Percentiles rank a stretch among this genome's conserved stretches.
phyloP scores from a whole-genome alignment of 345 rosid genomes.

The Lagerstroemia speciosa region DNA sequence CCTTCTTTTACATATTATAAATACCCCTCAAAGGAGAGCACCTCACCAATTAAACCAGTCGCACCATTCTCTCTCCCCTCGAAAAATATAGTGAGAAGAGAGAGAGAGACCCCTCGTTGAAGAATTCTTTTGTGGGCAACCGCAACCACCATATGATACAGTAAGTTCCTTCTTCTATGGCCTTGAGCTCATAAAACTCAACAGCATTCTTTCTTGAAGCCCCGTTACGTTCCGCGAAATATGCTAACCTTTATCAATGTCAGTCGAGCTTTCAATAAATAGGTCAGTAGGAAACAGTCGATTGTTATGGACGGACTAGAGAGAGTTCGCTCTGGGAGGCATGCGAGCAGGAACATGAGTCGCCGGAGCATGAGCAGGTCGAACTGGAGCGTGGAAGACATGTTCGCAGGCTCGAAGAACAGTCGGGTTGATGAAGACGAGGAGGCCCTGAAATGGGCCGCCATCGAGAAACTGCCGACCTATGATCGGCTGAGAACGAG shows the following conservation, averaged over 20 bases:
- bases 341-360: slow-evolving; percentile 10
- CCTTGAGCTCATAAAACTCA: not conserved
- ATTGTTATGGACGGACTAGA: slow-evolving; percentile 29
- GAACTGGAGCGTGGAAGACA: slow-evolving; percentile 56
- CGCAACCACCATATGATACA: not conserved
- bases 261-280: no score
- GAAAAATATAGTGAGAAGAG: not conserved
- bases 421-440: slow-evolving; percentile 57
- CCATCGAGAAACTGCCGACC: slow-evolving; percentile 82
- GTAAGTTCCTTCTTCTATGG: not conserved
- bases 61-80: not conserved
- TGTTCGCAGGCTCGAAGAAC: slow-evolving; percentile 36
- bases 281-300: not conserved
- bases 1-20: no score
- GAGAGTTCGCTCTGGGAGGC: slow-evolving; percentile 10
- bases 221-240: no score
- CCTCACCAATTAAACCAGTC: no score
- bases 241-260: no score
- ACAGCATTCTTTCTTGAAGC: no score
- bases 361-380: slow-evolving; percentile 54
- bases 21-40: no score
- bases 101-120: not conserved
- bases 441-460: slow-evolving; percentile 95
- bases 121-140: no score
- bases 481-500: slow-evolving; percentile 70